These are phyloP conservation scores for Vinca minor DNA, from an alignment of 257 asterid genomes.

Conservation along the genomic window DNA sequence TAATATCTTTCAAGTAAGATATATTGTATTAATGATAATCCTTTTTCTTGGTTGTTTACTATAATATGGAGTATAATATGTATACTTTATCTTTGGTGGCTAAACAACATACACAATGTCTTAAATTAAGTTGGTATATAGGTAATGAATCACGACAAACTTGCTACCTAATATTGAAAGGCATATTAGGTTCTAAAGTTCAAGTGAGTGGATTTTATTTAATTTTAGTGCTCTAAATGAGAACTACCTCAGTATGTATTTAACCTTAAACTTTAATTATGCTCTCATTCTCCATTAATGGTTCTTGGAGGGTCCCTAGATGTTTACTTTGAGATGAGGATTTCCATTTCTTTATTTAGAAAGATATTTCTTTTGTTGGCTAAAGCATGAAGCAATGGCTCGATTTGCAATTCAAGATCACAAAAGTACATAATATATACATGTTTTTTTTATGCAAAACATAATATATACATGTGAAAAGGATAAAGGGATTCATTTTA, in stretches of 20 bases:
- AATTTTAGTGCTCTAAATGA: too few species aligned
- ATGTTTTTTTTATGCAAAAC: too few species aligned
- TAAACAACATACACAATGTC: constrained; percentile 4
- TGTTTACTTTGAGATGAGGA: too few species aligned
- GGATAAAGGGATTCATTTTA: constrained; percentile 2
- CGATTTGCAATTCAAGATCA: constrained; percentile 1
- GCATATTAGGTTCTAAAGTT: too few species aligned
- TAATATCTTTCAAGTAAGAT: background rate
- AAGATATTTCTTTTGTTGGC: constrained; percentile 17
- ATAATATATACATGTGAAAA: too few species aligned
- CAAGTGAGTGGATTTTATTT: too few species aligned
- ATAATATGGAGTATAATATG: background rate
- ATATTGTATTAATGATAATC: background rate
- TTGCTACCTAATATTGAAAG: too few species aligned
- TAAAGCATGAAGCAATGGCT: constrained; percentile 9
- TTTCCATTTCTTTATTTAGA: constrained; percentile 8
- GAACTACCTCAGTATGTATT: too few species aligned
- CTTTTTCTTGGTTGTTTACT: background rate
- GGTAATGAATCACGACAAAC: too few species aligned
- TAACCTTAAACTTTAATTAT: too few species aligned
- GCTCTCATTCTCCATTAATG: constrained; percentile 5
- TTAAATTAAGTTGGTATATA: constrained; percentile 20
- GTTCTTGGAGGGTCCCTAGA: constrained; percentile 3
- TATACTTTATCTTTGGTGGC: background rate
- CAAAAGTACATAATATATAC: background rate